Percentiles rank a stretch among this genome's conserved stretches.
Conservation (phyloP, 108 stramenopile genomes). For the Pseudonitzschia delicatissima region DNA sequence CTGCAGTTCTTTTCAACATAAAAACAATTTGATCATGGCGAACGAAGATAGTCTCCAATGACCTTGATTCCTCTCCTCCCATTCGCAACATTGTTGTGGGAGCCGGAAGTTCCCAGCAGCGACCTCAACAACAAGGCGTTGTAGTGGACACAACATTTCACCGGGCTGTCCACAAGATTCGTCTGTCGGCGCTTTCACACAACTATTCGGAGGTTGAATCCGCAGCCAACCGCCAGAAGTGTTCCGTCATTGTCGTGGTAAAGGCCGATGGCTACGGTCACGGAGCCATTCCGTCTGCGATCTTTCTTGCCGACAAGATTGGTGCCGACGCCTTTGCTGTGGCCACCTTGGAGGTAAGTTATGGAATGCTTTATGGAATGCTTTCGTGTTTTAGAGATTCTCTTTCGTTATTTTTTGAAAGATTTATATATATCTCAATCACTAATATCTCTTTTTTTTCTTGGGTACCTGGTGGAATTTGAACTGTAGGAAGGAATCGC, state of each 20-base stretch:
- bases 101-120: background rate
- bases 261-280: conserved; percentile 87
- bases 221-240: conserved; percentile 54
- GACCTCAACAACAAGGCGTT: background rate
- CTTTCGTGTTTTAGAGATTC: background rate
- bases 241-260: conserved; percentile 65
- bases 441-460: background rate
- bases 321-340: conserved; percentile 73
- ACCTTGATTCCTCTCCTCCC: background rate
- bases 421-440: too few relatives aligned
- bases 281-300: conserved; percentile 55
- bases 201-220: conserved; percentile 56
- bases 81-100: conserved; percentile 8
- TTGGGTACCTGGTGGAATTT: too few relatives aligned
- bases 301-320: conserved; percentile 50
- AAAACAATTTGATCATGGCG: too few relatives aligned
- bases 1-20: too few relatives aligned
- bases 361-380: conserved; percentile 14
- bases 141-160: conserved; percentile 15
- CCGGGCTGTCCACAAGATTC: conserved; percentile 54
- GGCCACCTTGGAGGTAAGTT: conserved; percentile 44
- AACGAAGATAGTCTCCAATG: background rate
- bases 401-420: background rate
- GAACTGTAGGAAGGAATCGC: conserved; percentile 38
- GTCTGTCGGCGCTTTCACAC: conserved; percentile 52